Percentiles rank a stretch among this genome's conserved stretches.
Conservation (phyloP, 805 yeast genomes). For the Lachancea meyersii region DNA sequence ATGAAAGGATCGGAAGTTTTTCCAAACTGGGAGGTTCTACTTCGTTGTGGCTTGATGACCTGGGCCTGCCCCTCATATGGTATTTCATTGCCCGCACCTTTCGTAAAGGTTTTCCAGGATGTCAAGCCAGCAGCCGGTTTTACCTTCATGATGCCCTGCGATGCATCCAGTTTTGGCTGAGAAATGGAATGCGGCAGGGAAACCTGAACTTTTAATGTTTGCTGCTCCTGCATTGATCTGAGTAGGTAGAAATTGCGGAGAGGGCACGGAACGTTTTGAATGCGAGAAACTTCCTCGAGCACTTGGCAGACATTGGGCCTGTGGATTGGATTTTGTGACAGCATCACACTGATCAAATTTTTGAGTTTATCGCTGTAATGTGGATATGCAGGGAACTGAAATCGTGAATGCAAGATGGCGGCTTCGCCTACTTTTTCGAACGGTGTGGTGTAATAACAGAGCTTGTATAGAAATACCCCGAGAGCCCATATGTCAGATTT, state of each 20-base stretch:
- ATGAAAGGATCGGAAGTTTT: conserved; percentile 2
- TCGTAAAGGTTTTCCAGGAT: conserved; percentile 1
- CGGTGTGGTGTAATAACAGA: conserved; percentile 79
- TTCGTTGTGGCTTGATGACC: not conserved
- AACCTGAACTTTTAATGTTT: conserved; percentile 1
- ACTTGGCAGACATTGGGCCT: conserved; percentile 73
- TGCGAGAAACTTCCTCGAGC: conserved; percentile 57
- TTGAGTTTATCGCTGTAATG: conserved; percentile 56
- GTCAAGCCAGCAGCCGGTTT: not conserved
- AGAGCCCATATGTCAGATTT: conserved; percentile 84
- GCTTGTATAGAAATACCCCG: conserved; percentile 71
- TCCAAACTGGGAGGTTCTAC: not conserved
- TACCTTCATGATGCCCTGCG: not conserved
- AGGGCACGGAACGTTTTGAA: conserved; percentile 47
- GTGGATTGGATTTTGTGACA: conserved; percentile 59
- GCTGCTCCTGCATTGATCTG: conserved; percentile 20
- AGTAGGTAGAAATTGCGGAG: conserved; percentile 35
- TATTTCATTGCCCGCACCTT: not conserved
- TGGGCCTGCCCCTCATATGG: not conserved
- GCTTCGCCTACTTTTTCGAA: conserved; percentile 61
- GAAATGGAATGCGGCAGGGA: conserved; percentile 1
- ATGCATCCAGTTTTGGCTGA: conserved; percentile 4
- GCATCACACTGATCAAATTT: conserved; percentile 53
- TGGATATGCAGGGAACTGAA: conserved; percentile 49
- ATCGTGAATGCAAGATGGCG: conserved; percentile 54